Evolutionary conservation across 257 asterid species (phyloP).

Genomic region (Leptodermis oblonga): DNA sequence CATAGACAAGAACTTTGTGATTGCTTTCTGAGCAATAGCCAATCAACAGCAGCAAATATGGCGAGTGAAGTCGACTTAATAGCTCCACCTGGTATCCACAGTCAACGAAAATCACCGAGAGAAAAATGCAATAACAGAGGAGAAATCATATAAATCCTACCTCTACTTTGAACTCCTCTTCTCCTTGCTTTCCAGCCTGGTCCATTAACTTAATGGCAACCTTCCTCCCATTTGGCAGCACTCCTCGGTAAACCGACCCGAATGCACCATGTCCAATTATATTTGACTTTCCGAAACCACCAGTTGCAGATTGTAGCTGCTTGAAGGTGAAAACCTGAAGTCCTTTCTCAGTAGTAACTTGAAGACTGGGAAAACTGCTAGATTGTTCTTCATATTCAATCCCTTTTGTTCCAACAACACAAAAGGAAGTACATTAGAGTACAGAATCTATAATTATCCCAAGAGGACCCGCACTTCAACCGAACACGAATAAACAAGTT

Average conservation of each 20-base stretch:
- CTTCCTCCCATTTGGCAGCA: slow-evolving; percentile 80
- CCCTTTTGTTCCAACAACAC: slow-evolving; percentile 20
- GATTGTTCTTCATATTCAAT: slow-evolving; percentile 41
- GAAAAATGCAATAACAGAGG: not conserved
- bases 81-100: slow-evolving; percentile 59
- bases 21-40: slow-evolving; percentile 76
- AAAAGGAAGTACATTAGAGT: not conserved
- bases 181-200: slow-evolving; percentile 87
- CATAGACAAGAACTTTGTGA: slow-evolving; percentile 81
- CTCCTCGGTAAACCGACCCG: slow-evolving; percentile 80
- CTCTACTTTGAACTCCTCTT: slow-evolving; percentile 86
- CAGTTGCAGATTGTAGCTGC: slow-evolving; percentile 90
- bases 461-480: not conserved
- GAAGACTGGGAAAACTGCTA: slow-evolving; percentile 30
- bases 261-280: slow-evolving; percentile 90
- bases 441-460: slow-evolving; percentile 8
- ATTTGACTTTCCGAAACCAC: slow-evolving; percentile 80
- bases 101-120: slow-evolving; percentile 1
- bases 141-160: slow-evolving; percentile 15
- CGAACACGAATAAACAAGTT: not conserved
- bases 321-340: slow-evolving; percentile 70
- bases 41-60: slow-evolving; percentile 59
- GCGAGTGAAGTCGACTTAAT: slow-evolving; percentile 68
- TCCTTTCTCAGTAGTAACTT: slow-evolving; percentile 53
- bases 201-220: slow-evolving; percentile 95